A percentile compares a stretch with the other conserved stretches of the same genome.
Evolutionary conservation across 176 grass and related monocot species (phyloP).

Genomic region (Areca catechu): DNA sequence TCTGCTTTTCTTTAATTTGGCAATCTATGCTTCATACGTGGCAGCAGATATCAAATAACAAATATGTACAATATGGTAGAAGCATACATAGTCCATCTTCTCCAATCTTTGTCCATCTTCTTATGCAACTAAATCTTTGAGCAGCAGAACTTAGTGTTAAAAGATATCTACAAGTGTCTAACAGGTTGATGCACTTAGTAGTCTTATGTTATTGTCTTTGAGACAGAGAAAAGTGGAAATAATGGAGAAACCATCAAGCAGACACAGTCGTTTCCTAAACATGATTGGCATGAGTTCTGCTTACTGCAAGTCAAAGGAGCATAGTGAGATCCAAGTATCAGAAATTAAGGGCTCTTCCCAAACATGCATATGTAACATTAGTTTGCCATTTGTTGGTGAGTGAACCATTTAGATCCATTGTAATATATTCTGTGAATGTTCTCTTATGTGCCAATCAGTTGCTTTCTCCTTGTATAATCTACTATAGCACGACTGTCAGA

Average conservation of each 20-base stretch:
- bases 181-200: too few species aligned
- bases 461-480: constrained; percentile 1
- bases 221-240: constrained; percentile 31
- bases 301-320: constrained; percentile 22
- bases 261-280: constrained; percentile 33
- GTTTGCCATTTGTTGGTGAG: constrained; percentile 58
- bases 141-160: too few species aligned
- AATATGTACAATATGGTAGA: too few species aligned
- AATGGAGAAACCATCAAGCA: constrained; percentile 21
- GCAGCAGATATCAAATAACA: too few species aligned
- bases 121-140: too few species aligned
- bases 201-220: constrained; percentile 6
- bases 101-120: too few species aligned
- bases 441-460: not conserved
- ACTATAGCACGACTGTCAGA: too few species aligned
- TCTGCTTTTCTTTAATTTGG: too few species aligned
- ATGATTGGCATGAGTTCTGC: constrained; percentile 29
- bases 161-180: too few species aligned
- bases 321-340: constrained; percentile 35
- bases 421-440: not conserved
- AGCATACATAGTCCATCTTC: too few species aligned
- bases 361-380: constrained; percentile 63
- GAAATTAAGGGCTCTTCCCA: constrained; percentile 42
- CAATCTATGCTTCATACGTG: too few species aligned
- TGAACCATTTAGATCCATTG: constrained; percentile 2